Percentiles rank a stretch among this genome's conserved stretches.
These are phyloP conservation scores for Boeremia exigua DNA, from an alignment of 2,329 filamentous ascomycete genomes.

Conservation along the genomic window DNA sequence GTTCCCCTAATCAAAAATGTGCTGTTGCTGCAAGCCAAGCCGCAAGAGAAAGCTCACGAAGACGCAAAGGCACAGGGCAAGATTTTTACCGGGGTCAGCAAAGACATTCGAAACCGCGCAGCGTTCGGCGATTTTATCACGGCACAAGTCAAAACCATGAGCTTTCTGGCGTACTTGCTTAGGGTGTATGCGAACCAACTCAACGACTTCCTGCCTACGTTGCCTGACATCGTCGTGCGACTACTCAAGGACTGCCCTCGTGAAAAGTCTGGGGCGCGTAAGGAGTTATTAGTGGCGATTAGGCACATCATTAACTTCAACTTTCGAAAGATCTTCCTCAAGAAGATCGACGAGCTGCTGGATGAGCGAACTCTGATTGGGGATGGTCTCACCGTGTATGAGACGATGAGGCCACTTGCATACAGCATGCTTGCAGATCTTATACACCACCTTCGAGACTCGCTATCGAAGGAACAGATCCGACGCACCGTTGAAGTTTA, in stretches of 20 bases:
- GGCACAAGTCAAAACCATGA: constrained; percentile 99
- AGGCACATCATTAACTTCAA: constrained; percentile 99
- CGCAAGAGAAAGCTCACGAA: constrained; percentile 88
- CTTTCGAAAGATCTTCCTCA: constrained; percentile 91
- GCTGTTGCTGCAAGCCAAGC: constrained; percentile 84
- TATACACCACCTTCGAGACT: constrained; percentile 94
- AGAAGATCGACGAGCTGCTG: constrained; percentile 91
- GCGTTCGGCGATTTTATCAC: constrained; percentile 98
- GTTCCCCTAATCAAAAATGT: constrained; percentile 93
- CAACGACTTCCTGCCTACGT: constrained; percentile 81
- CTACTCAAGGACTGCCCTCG: constrained; percentile 91
- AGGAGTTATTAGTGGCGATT: constrained; percentile 94
- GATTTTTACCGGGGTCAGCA: constrained; percentile 91
- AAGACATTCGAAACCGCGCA: constrained; percentile 88
- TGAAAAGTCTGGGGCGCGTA: constrained; percentile 91
- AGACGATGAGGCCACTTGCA: constrained; percentile 91
- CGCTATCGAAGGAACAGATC: constrained; percentile 88
- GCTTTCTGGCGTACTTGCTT: constrained; percentile 91
- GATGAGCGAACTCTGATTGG: constrained; percentile 95
- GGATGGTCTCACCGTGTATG: constrained; percentile 94
- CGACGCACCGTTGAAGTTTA: constrained; percentile 96
- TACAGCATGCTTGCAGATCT: constrained; percentile 99
- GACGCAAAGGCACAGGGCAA: constrained; percentile 80
- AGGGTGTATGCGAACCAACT: constrained; percentile 86
- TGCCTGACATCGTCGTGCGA: constrained; percentile 89